Base-by-base conservation (phyloP, 306 rosid species). In the Sicyos baderoa region DNA sequence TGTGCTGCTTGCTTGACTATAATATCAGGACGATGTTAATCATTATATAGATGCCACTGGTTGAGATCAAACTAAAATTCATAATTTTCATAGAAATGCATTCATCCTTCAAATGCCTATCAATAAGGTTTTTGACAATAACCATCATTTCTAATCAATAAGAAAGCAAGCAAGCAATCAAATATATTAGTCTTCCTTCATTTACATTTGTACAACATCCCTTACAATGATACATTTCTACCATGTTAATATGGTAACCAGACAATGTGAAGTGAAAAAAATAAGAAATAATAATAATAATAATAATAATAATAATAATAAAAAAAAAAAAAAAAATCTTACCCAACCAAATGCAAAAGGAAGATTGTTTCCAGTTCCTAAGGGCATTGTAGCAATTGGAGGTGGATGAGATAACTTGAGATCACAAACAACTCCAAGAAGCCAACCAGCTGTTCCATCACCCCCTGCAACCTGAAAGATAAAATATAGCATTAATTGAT, bases 401-500 rank as follows among this genome's bases (percentile, higher is more conserved):
- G 99, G 97, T 3, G 97, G 70, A 79, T 79, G 91, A 78, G 99
- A 81, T 72, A 93, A 73, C 73, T 82, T 82, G 47, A 93, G 94
- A 84, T 90, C 99, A 67, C 91, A 88, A 72, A 93, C 99, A 78
- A 90, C 99, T 69, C 99, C 99, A 78, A 90, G 99, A 59, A 93
- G 88, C 99, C 99, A 93, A n/a, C 97, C 91, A 45, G 99, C 99
- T 18, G 99, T 93, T 82, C 99, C 99, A 83, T 93, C 99, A 55
- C 99, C 99, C 62, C 99, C 99, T 51, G 97, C 99, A 88, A 90
- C 99, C 99, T 93, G 75, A 56, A 56, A 16, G 37, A 44, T 69
- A 50, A 37, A 66, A 9, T 1, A 18, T 37, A n/a, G 51, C 29
- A 72, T 40, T 63, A 55, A n/a, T n/a, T n/a, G n/a, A n/a, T n/a